Conservation (phyloP, 139 green algal genomes). For the Diplosphaera chodatii region DNA sequence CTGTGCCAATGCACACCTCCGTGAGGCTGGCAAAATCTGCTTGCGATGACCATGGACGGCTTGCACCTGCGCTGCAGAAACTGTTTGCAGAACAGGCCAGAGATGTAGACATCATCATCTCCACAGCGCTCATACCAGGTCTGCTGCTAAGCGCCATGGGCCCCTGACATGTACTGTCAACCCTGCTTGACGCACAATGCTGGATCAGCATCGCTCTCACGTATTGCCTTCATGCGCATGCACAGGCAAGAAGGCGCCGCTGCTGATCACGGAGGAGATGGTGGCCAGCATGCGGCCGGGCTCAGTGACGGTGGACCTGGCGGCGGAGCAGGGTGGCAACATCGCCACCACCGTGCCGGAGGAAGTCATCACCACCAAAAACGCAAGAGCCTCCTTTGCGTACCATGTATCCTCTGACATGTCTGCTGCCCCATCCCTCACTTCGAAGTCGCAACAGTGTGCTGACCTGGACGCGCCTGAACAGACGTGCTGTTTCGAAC, state of each 20-base stretch:
- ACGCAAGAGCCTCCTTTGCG: too few relatives aligned
- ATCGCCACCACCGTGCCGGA: slow-evolving; percentile 47
- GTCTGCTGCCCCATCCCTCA: too few relatives aligned
- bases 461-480: too few relatives aligned
- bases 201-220: too few relatives aligned
- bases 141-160: too few relatives aligned
- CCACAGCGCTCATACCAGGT: slow-evolving; percentile 74
- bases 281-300: slow-evolving; percentile 78
- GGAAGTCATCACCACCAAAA: slow-evolving; percentile 37
- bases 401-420: too few relatives aligned
- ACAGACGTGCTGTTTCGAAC: slow-evolving; percentile 3
- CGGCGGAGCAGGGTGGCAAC: slow-evolving; percentile 75
- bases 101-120: slow-evolving; percentile 91
- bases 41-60: not conserved
- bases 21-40: too few relatives aligned
- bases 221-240: too few relatives aligned
- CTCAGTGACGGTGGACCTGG: slow-evolving; percentile 75
- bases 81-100: slow-evolving; percentile 66
- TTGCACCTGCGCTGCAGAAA: slow-evolving; percentile 27
- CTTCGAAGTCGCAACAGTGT: too few relatives aligned
- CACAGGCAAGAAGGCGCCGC: slow-evolving; percentile 68
- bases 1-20: too few relatives aligned
- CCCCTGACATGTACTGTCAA: too few relatives aligned
- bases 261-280: slow-evolving; percentile 76
- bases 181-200: too few relatives aligned